phyloP scores from a whole-genome alignment of 148 eudicot species.

The Cornus florida region DNA sequence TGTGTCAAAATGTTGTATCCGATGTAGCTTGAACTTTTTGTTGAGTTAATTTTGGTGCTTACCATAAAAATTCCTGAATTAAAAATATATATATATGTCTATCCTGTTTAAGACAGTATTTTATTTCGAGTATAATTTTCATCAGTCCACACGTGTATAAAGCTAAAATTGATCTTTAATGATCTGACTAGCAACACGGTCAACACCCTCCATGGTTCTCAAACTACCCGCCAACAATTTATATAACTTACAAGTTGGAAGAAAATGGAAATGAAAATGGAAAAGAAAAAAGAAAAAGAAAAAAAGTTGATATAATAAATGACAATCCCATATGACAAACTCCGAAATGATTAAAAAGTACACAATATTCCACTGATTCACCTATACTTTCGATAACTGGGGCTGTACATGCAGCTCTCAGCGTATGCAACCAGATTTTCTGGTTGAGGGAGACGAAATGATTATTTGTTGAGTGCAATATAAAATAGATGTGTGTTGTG shows the following conservation, averaged over 20 bases:
- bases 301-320: neutral
- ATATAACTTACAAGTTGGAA: neutral
- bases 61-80: too few relatives aligned
- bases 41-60: too few relatives aligned
- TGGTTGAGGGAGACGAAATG: constrained; percentile 74
- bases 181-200: neutral
- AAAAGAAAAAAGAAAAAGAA: neutral
- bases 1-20: too few relatives aligned
- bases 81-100: too few relatives aligned
- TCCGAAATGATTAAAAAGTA: neutral
- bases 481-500: too few relatives aligned
- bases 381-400: constrained; percentile 57
- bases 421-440: constrained; percentile 62
- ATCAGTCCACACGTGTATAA: neutral
- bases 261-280: neutral
- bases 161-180: neutral
- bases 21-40: too few relatives aligned
- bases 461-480: too few relatives aligned
- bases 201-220: neutral
- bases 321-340: neutral
- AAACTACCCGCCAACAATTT: neutral
- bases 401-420: constrained; percentile 84
- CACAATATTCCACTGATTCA: constrained; percentile 15
- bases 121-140: neutral
- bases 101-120: neutral